Percentiles rank a stretch among this genome's conserved stretches.
These are phyloP conservation scores for Diutina mesorugosa DNA, from an alignment of 1,139 yeast species.

Conservation along the genomic window DNA sequence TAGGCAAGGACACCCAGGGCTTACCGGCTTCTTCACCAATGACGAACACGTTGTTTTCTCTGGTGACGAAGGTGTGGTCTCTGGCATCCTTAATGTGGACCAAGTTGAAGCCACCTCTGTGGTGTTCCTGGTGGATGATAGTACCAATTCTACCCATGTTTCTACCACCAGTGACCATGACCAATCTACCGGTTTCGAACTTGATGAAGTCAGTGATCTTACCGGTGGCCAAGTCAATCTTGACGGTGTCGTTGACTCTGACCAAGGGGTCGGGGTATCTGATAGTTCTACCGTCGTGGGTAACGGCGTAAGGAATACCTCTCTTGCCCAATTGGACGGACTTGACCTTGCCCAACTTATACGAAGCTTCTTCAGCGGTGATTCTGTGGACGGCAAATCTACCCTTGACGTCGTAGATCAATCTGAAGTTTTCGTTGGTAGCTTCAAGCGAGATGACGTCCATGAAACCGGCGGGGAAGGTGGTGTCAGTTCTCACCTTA, in stretches of 20 bases:
- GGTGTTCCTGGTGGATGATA: slow-evolving; percentile 96
- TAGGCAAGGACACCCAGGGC: slow-evolving; percentile 96
- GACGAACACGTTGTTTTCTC: slow-evolving; percentile 92
- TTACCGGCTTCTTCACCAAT: slow-evolving; percentile 91
- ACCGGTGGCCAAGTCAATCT: slow-evolving; percentile 92
- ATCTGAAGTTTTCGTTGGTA: slow-evolving; percentile 98
- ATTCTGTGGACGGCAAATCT: slow-evolving; percentile 99
- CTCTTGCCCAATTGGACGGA: slow-evolving; percentile 96
- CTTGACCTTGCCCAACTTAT: slow-evolving; percentile 97
- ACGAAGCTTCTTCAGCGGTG: slow-evolving; percentile 94
- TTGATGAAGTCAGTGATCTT: slow-evolving; percentile 85
- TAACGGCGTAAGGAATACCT: slow-evolving; percentile 95
- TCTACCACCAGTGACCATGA: slow-evolving; percentile 99
- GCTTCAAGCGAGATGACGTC: slow-evolving; percentile 95
- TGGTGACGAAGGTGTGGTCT: slow-evolving; percentile 97
- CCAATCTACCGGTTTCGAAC: slow-evolving; percentile 92
- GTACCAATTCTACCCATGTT: slow-evolving; percentile 99
- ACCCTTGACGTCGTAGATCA: slow-evolving; percentile 95
- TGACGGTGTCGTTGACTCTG: slow-evolving; percentile 95
- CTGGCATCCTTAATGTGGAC: slow-evolving; percentile 96
- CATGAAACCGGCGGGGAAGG: slow-evolving; percentile 99
- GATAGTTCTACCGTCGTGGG: slow-evolving; percentile 99
- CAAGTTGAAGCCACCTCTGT: slow-evolving; percentile 99
- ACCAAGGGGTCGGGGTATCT: slow-evolving; percentile 98
- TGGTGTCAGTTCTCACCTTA: slow-evolving; percentile 97